Base-by-base conservation (phyloP, 2,329 filamentous ascomycete genomes). In the Escovopsis sp. region DNA sequence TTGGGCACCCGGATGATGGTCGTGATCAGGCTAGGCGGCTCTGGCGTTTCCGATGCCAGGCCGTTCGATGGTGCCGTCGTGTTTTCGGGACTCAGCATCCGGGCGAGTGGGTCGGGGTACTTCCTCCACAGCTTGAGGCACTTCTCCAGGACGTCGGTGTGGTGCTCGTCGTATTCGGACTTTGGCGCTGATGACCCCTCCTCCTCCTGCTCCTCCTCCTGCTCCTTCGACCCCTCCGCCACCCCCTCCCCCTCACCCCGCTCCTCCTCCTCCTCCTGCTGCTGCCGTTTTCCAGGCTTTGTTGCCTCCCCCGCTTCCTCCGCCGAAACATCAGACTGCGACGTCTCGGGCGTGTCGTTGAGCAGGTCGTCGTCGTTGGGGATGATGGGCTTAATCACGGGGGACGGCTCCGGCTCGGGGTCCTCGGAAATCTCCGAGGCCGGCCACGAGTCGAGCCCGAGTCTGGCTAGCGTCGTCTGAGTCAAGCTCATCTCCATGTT, bases 401-500 rank as follows among this genome's bases (percentile, higher is more conserved):
- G 61, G 45, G 43, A 61, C 42, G 41, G 57, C 30, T 67, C 64
- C 56, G 59, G 54, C 15, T 59, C 57, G 3, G 63, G 58, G 4
- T 60, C 57, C n/a, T 60, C 57, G 4, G 59, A 57, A 2, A 49
- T 51, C 10, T 54, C 45, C 28, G 55, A 55, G 12, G 48, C 52
- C 41, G 53, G 59, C 6, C 64, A 65, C 48, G 68, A 61, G 12
- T 72, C 65, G 39, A 68, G 51, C 3, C 70, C 69, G 41, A 78
- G 72, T 43, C 72, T 75, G 48, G 70, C 75, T 12, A 89, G 64
- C 26, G 82, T 68, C 12, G 75, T 73, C 48, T 84, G 76, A 2
- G 80, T 77, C 0, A 80, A 79, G 50, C 89, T 85, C 34, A 96
- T 80, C 55, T 95, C 89, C 8, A 80, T 77, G 26, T 83, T 71